phyloP scores from a whole-genome alignment of 1,139 yeast genomes.

The Spencermartinsiella ligniputridi region DNA sequence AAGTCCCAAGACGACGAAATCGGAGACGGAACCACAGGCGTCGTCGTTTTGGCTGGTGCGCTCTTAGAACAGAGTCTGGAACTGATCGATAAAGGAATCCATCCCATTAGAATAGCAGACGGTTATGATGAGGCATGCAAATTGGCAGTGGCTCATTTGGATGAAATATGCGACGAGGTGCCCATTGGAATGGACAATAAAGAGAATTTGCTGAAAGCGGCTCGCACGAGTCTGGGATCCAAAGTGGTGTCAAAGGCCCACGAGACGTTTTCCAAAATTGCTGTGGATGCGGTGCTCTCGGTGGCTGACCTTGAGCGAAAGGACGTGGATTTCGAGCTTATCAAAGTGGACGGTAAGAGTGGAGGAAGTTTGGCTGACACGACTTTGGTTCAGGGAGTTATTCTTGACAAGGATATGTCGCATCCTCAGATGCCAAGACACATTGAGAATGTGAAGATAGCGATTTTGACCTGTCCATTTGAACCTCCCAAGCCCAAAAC shows the following conservation, averaged over 20 bases:
- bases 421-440: slow-evolving; percentile 97
- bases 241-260: slow-evolving; percentile 93
- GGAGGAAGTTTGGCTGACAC: slow-evolving; percentile 94
- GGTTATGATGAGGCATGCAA: slow-evolving; percentile 98
- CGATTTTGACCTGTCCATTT: slow-evolving; percentile 95
- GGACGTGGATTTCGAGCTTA: slow-evolving; percentile 95
- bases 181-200: slow-evolving; percentile 34
- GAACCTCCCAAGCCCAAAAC: slow-evolving; percentile 99
- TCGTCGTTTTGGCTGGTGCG: slow-evolving; percentile 93
- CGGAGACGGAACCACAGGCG: slow-evolving; percentile 99
- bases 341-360: slow-evolving; percentile 91
- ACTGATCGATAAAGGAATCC: slow-evolving; percentile 93
- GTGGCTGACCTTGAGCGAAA: slow-evolving; percentile 90
- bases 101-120: slow-evolving; percentile 93
- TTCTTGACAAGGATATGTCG: slow-evolving; percentile 92
- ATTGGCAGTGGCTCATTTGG: slow-evolving; percentile 75
- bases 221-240: slow-evolving; percentile 91
- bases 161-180: slow-evolving; percentile 64
- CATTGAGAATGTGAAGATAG: slow-evolving; percentile 78
- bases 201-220: slow-evolving; percentile 71
- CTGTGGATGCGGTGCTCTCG: slow-evolving; percentile 90
- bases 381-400: slow-evolving; percentile 79
- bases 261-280: slow-evolving; percentile 92
- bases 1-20: slow-evolving; percentile 97
- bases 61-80: slow-evolving; percentile 91